Percentiles rank a stretch among this genome's conserved stretches.
phyloP scores from a whole-genome alignment of 495 filamentous ascomycete genomes.

The Penicillium psychrofluorescens region DNA sequence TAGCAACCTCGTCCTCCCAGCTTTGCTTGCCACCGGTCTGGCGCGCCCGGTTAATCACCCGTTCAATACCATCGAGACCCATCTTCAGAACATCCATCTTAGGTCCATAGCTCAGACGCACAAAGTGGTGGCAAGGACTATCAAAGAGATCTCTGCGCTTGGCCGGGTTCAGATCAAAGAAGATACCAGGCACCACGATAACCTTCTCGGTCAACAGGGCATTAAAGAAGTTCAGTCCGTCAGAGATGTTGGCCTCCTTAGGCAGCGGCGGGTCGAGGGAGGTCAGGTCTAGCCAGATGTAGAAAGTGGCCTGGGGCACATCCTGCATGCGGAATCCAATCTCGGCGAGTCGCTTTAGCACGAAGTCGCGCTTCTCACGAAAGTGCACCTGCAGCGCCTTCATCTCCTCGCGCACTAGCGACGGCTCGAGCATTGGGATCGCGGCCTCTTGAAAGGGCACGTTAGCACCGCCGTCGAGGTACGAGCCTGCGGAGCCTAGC shows the following conservation, averaged over 20 bases:
- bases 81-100: conserved; percentile 78
- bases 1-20: conserved; percentile 35
- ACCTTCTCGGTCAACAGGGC: conserved; percentile 86
- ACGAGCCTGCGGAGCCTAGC: conserved; percentile 85
- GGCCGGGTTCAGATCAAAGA: conserved; percentile 79
- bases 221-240: conserved; percentile 95
- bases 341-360: conserved; percentile 61
- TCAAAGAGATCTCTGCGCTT: conserved; percentile 87
- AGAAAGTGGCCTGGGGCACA: conserved; percentile 86
- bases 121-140: conserved; percentile 91
- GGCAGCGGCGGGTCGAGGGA: conserved; percentile 34
- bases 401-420: conserved; percentile 79
- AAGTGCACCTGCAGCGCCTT: conserved; percentile 81
- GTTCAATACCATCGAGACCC: conserved; percentile 85
- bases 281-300: conserved; percentile 72
- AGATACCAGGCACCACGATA: conserved; percentile 90
- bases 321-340: conserved; percentile 81
- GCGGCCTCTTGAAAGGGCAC: conserved; percentile 94
- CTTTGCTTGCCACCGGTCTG: conserved; percentile 17
- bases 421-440: conserved; percentile 82
- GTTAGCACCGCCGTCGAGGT: conserved; percentile 93
- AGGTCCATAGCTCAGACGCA: conserved; percentile 85
- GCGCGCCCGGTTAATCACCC: conserved; percentile 48
- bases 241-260: conserved; percentile 58
- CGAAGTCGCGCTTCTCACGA: conserved; percentile 83